Evolutionary conservation across 1,139 yeast species (phyloP).

Genomic region (Magnusiomyces magnusii): DNA sequence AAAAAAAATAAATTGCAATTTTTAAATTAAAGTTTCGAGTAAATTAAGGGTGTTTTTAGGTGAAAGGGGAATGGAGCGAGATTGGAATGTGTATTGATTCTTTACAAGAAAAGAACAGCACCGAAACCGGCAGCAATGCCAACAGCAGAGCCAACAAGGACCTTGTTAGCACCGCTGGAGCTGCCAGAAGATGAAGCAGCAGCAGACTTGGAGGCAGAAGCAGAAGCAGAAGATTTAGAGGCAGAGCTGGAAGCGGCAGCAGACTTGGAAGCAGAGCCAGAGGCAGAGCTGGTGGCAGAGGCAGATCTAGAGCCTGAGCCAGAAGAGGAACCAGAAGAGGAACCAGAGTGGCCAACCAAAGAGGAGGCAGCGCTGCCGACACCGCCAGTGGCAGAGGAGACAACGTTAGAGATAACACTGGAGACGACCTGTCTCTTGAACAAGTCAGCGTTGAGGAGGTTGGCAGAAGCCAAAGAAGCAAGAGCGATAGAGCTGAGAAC

Average conservation of each 20-base stretch:
- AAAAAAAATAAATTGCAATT: too few relatives aligned
- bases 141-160: neutral
- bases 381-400: neutral
- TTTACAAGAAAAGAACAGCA: neutral
- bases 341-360: neutral
- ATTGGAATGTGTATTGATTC: neutral
- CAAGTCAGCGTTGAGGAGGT: conserved; percentile 70
- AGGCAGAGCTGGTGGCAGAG: conserved; percentile 1
- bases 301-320: neutral
- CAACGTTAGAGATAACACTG: neutral
- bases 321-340: neutral
- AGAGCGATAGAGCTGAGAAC: conserved; percentile 62
- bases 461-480: conserved; percentile 66
- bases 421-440: neutral
- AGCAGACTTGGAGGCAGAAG: neutral
- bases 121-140: neutral
- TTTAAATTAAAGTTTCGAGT: neutral
- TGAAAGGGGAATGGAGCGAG: neutral
- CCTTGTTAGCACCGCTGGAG: neutral
- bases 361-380: neutral
- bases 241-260: neutral
- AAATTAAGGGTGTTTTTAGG: neutral
- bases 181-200: neutral
- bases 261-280: neutral
- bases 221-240: neutral